Evolutionary conservation across 106 monocot species (phyloP).

Genomic region (Allium sativum): DNA sequence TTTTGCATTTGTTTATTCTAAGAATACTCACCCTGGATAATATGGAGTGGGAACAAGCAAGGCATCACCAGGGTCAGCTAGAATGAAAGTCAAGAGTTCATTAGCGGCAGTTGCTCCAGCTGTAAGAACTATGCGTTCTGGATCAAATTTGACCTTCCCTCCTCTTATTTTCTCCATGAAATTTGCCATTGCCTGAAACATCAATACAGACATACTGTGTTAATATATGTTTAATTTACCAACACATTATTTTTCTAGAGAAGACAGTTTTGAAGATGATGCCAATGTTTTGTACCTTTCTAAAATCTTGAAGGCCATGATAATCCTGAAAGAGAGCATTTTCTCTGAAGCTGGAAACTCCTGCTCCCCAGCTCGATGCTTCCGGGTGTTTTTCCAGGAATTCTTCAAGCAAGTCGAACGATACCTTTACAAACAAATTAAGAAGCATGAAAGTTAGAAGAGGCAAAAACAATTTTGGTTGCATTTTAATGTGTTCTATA

Average conservation of each 20-base stretch:
- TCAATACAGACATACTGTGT: not conserved
- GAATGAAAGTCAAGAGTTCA: conserved; percentile 59
- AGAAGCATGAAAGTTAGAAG: not conserved
- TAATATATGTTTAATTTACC: not conserved
- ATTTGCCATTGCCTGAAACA: conserved; percentile 50
- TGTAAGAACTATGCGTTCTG: conserved; percentile 54
- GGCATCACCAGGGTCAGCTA: conserved; percentile 69
- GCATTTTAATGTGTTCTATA: not conserved
- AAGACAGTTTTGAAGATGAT: not conserved
- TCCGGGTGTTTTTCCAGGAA: conserved; percentile 40
- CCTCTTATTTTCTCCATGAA: conserved; percentile 74
- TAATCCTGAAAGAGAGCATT: conserved; percentile 75
- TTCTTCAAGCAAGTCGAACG: conserved; percentile 54
- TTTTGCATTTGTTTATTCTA: not conserved
- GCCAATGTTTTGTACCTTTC: conserved; percentile 18
- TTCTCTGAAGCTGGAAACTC: conserved; percentile 37
- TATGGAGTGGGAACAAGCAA: conserved; percentile 76
- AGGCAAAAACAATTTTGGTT: not conserved
- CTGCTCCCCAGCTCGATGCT: conserved; percentile 20
- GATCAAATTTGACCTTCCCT: conserved; percentile 44
- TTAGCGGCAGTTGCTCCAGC: conserved; percentile 83
- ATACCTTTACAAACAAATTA: conserved; percentile 8
- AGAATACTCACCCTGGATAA: conserved; percentile 57
- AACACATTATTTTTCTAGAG: not conserved
- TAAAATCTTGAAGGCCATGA: conserved; percentile 47